Percentiles rank a stretch among this genome's conserved stretches.
These are phyloP conservation scores for Turritis glabra DNA, from an alignment of 345 rosid species.

Conservation along the genomic window DNA sequence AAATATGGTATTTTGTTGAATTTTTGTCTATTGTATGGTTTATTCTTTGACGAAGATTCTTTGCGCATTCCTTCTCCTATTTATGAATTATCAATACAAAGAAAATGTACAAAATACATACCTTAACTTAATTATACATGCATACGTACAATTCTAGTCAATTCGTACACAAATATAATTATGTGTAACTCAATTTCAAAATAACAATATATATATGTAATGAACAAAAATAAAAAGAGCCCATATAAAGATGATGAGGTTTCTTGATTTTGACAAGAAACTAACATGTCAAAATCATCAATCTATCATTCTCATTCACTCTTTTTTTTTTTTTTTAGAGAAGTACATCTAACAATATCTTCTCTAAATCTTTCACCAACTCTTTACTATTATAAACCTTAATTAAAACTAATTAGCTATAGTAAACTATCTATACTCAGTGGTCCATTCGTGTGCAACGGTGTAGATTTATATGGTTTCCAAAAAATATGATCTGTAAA, in stretches of 20 bases:
- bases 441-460: constrained; percentile 9
- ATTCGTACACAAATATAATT: not conserved
- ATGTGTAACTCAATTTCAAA: constrained; percentile 34
- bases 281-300: constrained; percentile 49
- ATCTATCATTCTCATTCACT: constrained; percentile 31
- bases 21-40: not conserved
- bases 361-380: constrained; percentile 30
- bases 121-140: constrained; percentile 38
- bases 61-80: not conserved
- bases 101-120: not conserved
- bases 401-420: constrained; percentile 5
- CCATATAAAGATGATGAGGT: constrained; percentile 27
- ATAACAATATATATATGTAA: constrained; percentile 39
- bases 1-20: not conserved
- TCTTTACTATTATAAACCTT: constrained; percentile 15
- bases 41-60: constrained; percentile 6
- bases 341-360: constrained; percentile 19
- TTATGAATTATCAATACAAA: not conserved
- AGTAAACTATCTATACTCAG: not conserved
- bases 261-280: constrained; percentile 75
- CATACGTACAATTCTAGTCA: constrained; percentile 32
- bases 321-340: constrained; percentile 4
- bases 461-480: not conserved
- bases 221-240: not conserved
- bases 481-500: not conserved